Percentiles rank a stretch among this genome's conserved stretches.
These are phyloP conservation scores for Sporothrix protearum DNA, from an alignment of 2,329 filamentous ascomycete genomes.

Conservation along the genomic window DNA sequence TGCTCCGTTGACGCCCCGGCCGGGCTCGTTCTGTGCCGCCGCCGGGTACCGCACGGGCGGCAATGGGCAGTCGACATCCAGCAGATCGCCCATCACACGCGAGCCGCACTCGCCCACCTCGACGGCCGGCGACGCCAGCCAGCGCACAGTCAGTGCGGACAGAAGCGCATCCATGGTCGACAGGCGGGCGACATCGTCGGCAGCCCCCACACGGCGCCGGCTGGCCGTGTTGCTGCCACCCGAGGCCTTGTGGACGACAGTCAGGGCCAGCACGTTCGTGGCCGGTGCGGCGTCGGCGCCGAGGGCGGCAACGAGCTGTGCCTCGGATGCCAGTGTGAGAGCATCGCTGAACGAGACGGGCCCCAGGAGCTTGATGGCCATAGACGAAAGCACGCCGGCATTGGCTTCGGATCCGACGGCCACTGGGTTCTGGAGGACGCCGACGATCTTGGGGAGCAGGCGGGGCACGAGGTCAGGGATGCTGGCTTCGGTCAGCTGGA, in stretches of 20 bases:
- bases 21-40: not conserved
- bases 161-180: conserved; percentile 49
- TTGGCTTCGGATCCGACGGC: conserved; percentile 34
- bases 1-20: conserved; percentile 24
- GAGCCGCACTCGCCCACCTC: conserved; percentile 54
- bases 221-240: conserved; percentile 27
- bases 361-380: conserved; percentile 54
- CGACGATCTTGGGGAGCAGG: conserved; percentile 52
- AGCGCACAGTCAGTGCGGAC: conserved; percentile 47
- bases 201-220: not conserved
- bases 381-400: conserved; percentile 44
- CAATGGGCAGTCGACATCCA: conserved; percentile 53
- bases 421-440: conserved; percentile 45
- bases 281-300: conserved; percentile 52
- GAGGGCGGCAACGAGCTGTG: conserved; percentile 51
- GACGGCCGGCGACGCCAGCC: conserved; percentile 53
- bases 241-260: conserved; percentile 55
- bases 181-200: conserved; percentile 48
- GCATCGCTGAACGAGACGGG: conserved; percentile 52
- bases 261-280: conserved; percentile 56
- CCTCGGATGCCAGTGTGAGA: conserved; percentile 50
- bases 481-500: conserved; percentile 58
- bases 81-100: conserved; percentile 50
- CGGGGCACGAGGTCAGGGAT: conserved; percentile 50
- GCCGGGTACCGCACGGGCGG: conserved; percentile 30